phyloP scores from a whole-genome alignment of 768 basidiomycete species.

The Suillus plorans region DNA sequence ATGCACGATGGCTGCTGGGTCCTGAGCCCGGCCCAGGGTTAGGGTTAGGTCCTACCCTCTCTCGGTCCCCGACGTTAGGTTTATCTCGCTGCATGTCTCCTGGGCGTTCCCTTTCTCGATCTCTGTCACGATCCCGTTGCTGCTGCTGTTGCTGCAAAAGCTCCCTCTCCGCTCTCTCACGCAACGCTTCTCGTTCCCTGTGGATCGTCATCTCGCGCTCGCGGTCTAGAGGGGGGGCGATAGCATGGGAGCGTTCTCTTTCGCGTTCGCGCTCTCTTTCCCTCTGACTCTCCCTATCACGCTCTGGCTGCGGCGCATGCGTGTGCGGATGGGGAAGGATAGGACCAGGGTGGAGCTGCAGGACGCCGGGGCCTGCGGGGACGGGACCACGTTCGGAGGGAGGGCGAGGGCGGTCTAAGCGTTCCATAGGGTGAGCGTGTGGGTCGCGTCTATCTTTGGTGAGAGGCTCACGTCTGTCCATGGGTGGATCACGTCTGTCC shows the following conservation, averaged over 20 bases:
- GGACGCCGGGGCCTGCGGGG: conserved; percentile 6
- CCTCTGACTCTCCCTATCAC: conserved; percentile 16
- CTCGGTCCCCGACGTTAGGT: not conserved
- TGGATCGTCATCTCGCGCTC: conserved; percentile 25
- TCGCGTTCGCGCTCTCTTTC: conserved; percentile 29
- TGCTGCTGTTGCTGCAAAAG: conserved; percentile 5
- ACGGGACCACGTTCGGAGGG: conserved; percentile 4
- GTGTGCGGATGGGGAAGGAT: conserved; percentile 24
- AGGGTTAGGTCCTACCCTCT: not conserved
- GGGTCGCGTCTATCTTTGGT: not conserved
- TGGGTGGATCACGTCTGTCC: not conserved
- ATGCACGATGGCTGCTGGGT: conserved; percentile 10
- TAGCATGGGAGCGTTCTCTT: conserved; percentile 19
- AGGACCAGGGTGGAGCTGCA: conserved; percentile 18
- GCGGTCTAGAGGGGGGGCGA: conserved; percentile 21
- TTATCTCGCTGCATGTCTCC: conserved; percentile 2
- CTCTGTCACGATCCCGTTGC: conserved; percentile 8
- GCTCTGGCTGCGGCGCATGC: conserved; percentile 13
- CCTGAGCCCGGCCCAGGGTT: not conserved
- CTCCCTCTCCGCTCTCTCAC: conserved; percentile 20
- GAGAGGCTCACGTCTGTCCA: not conserved
- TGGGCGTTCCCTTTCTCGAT: conserved; percentile 7
- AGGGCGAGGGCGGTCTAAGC: not conserved
- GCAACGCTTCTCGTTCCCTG: conserved; percentile 23
- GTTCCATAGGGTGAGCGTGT: not conserved